Conservation (phyloP, 2,329 filamentous ascomycete genomes). For the Hypoxylon sp. region DNA sequence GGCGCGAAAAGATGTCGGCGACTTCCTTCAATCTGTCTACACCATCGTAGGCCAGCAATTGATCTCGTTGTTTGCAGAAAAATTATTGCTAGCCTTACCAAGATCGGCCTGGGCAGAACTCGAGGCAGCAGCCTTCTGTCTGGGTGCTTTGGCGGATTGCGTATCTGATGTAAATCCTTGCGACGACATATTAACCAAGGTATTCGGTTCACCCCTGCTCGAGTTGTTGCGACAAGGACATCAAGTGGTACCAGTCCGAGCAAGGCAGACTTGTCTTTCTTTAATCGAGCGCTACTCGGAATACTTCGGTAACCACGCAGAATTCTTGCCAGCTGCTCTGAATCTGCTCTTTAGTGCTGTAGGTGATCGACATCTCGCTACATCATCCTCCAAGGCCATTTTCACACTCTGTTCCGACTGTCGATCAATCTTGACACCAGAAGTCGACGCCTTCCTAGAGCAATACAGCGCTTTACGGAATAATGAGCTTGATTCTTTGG, state of each 20-base stretch:
- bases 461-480: conserved; percentile 74
- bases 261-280: conserved; percentile 73
- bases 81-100: conserved; percentile 60
- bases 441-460: conserved; percentile 73
- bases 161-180: conserved; percentile 64
- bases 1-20: conserved; percentile 80
- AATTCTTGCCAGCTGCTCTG: conserved; percentile 73
- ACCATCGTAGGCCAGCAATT: conserved; percentile 65
- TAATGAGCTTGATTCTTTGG: conserved; percentile 70
- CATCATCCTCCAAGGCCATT: conserved; percentile 78
- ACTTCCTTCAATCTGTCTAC: conserved; percentile 78
- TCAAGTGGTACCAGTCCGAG: conserved; percentile 65
- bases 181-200: conserved; percentile 65
- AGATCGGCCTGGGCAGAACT: conserved; percentile 65
- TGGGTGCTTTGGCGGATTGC: conserved; percentile 74
- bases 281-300: conserved; percentile 77
- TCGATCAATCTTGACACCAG: conserved; percentile 70
- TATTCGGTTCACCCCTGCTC: conserved; percentile 70
- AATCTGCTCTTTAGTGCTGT: conserved; percentile 79
- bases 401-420: conserved; percentile 79
- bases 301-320: conserved; percentile 76
- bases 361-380: conserved; percentile 67
- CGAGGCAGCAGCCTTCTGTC: conserved; percentile 68
- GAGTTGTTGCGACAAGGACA: conserved; percentile 60
- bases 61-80: conserved; percentile 64